Conservation (phyloP, 2,329 filamentous ascomycete species). For the Diaporthe citrichinensis region DNA sequence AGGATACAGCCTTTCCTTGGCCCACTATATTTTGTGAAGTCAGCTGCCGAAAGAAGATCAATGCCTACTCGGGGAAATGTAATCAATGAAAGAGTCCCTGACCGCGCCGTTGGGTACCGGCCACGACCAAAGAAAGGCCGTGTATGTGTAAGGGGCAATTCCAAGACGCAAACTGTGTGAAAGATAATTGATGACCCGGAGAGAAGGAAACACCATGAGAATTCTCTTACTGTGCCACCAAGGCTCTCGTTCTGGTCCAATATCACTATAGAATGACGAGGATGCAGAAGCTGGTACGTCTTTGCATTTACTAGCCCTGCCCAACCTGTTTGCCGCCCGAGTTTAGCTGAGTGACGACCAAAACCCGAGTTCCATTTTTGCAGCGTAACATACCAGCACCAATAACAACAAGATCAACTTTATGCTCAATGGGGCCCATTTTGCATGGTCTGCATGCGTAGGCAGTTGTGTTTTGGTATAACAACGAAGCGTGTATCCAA, state of each 20-base stretch:
- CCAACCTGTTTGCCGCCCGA: conserved; percentile 53
- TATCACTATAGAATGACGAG: conserved; percentile 67
- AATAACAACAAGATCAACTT: conserved; percentile 49
- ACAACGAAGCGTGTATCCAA: neutral
- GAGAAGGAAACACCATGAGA: too few relatives aligned
- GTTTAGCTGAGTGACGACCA: neutral
- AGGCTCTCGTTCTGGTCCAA: conserved; percentile 70
- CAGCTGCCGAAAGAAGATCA: neutral
- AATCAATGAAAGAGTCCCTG: neutral
- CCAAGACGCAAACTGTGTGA: neutral
- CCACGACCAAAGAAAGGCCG: neutral
- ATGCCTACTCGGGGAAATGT: neutral
- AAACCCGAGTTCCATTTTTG: too few relatives aligned
- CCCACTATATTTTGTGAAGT: conserved; percentile 62
- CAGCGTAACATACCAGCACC: conserved; percentile 56
- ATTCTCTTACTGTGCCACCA: conserved; percentile 67
- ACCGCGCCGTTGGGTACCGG: neutral
- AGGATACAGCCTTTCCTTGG: conserved; percentile 75
- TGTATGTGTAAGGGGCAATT: too few relatives aligned
- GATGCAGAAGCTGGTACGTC: conserved; percentile 72
- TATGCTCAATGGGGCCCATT: neutral
- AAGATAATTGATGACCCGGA: neutral
- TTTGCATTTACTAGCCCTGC: conserved; percentile 74
- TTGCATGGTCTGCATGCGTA: too few relatives aligned
- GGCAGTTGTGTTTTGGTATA: neutral